Conservation (phyloP, 495 filamentous ascomycete species). For the Penicillium odoratum region DNA sequence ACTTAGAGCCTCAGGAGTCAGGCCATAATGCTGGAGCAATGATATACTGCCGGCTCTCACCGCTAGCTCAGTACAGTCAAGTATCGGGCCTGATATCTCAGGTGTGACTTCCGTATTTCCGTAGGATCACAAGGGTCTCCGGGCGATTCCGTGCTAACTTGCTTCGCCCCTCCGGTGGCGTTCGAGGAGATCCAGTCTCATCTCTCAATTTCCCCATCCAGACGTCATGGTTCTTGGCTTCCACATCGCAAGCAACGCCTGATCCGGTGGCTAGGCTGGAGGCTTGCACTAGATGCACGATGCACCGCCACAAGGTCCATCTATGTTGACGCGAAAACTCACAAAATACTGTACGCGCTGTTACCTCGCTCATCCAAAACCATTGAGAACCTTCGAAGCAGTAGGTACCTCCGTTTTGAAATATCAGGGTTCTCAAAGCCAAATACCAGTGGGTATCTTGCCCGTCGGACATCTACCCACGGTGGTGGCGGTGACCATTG, state of each 20-base stretch:
- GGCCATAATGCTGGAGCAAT: too few species aligned
- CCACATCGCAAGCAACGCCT: not conserved
- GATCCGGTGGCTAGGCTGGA: not conserved
- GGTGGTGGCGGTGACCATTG: not conserved
- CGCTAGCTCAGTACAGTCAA: too few species aligned
- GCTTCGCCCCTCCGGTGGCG: slow-evolving; percentile 1
- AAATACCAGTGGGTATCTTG: not conserved
- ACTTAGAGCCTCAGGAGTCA: too few species aligned
- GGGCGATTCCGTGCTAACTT: not conserved
- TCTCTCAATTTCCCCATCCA: not conserved
- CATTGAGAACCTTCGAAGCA: too few species aligned
- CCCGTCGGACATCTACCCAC: not conserved
- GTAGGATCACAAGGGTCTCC: not conserved
- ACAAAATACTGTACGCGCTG: not conserved
- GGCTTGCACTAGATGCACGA: not conserved
- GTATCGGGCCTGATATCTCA: not conserved
- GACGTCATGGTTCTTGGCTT: not conserved
- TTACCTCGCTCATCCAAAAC: too few species aligned
- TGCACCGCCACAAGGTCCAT: not conserved
- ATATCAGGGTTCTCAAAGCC: not conserved
- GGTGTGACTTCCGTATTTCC: not conserved
- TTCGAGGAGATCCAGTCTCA: not conserved
- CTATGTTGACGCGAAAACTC: not conserved
- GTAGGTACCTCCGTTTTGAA: too few species aligned
- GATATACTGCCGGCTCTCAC: too few species aligned